Percentiles rank a stretch among this genome's conserved stretches.
phyloP scores from a whole-genome alignment of 2,329 filamentous ascomycete species.

The Colletotrichum noveboracense region DNA sequence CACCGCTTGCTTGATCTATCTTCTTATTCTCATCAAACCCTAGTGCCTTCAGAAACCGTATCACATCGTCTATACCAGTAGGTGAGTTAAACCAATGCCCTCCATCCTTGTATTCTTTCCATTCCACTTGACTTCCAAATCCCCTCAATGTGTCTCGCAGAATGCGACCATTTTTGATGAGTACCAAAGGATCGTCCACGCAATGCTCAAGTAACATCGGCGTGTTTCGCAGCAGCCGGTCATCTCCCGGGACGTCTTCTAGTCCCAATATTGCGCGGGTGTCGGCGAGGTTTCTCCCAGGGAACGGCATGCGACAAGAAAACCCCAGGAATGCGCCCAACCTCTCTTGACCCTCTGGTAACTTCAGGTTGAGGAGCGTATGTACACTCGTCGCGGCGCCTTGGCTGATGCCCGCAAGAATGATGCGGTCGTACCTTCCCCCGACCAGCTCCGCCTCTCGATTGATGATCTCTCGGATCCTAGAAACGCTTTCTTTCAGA shows the following conservation, averaged over 20 bases:
- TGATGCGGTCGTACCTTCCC: conserved; percentile 41
- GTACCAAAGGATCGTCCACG: conserved; percentile 45
- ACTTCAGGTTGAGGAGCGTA: conserved; percentile 38
- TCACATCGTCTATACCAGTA: conserved; percentile 45
- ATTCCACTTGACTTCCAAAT: conserved; percentile 43
- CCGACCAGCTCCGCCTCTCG: conserved; percentile 39
- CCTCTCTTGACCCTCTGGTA: conserved; percentile 20
- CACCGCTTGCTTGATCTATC: background rate
- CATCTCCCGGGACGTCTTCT: conserved; percentile 25
- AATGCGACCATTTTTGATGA: conserved; percentile 38
- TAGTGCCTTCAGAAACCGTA: conserved; percentile 32
- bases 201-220: conserved; percentile 52
- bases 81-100: conserved; percentile 51
- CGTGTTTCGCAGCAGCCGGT: conserved; percentile 42
- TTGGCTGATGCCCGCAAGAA: conserved; percentile 52
- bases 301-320: conserved; percentile 40
- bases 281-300: conserved; percentile 31
- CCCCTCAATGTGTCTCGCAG: conserved; percentile 37
- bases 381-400: conserved; percentile 46
- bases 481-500: conserved; percentile 40
- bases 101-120: conserved; percentile 46
- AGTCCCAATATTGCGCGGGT: conserved; percentile 37
- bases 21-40: background rate
- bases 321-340: conserved; percentile 44
- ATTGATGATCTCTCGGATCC: conserved; percentile 35